These are phyloP conservation scores for Aspergillus uvarum DNA, from an alignment of 2,329 filamentous ascomycete genomes.

Conservation along the genomic window DNA sequence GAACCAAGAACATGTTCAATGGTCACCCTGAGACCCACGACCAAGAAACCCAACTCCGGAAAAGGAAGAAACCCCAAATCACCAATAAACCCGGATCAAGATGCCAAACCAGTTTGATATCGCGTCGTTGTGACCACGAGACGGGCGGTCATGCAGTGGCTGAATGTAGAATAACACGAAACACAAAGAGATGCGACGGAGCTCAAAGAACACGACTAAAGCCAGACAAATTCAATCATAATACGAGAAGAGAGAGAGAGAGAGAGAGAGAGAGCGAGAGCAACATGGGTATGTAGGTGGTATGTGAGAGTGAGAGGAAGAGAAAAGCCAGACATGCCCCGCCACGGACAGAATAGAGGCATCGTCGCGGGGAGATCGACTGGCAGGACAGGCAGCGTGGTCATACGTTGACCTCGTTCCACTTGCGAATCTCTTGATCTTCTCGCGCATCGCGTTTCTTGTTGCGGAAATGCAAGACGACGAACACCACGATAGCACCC, in stretches of 20 bases:
- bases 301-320: neutral
- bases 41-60: neutral
- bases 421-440: constrained; percentile 11
- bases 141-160: neutral
- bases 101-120: neutral
- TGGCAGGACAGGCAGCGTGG: too few species aligned
- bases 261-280: neutral
- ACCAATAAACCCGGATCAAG: neutral
- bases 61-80: neutral
- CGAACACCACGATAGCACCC: constrained; percentile 11
- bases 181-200: neutral
- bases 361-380: too few species aligned
- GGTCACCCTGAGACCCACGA: too few species aligned
- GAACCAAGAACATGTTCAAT: neutral
- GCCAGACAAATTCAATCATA: neutral
- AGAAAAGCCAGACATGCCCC: neutral
- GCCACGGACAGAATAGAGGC: neutral
- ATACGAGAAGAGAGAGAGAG: neutral
- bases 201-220: neutral
- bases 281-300: neutral
- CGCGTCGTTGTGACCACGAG: neutral
- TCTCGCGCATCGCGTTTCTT: constrained; percentile 17
- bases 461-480: constrained; percentile 19
- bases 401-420: constrained; percentile 12
- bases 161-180: neutral